These are phyloP conservation scores for Beverwykella pulmonaria DNA, from an alignment of 495 filamentous ascomycete genomes.

Conservation along the genomic window DNA sequence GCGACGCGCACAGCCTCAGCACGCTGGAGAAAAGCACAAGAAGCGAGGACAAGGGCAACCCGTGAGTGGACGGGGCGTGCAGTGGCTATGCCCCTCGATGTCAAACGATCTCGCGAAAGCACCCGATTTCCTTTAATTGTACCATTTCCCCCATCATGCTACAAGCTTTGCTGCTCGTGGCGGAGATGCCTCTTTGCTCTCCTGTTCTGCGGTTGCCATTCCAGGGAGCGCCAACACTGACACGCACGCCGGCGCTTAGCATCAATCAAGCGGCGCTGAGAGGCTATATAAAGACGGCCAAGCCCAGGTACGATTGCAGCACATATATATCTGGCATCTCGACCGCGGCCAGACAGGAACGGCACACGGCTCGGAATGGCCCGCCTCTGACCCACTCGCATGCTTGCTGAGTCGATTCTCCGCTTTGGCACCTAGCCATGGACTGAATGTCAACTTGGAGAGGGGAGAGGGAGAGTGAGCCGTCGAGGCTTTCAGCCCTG, in stretches of 20 bases:
- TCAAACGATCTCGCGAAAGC: neutral
- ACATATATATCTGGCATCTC: conserved; percentile 1
- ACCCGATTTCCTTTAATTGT: neutral
- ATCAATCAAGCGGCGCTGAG: neutral
- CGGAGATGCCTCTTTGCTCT: neutral
- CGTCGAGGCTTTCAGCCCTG: conserved; percentile 19
- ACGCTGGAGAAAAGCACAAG: conserved; percentile 6
- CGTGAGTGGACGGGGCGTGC: conserved; percentile 8
- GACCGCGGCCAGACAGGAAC: neutral
- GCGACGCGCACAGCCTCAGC: conserved; percentile 34
- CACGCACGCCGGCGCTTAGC: conserved; percentile 28
- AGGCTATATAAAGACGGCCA: conserved; percentile 30
- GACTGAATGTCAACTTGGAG: neutral
- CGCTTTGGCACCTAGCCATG: neutral
- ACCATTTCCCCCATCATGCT: neutral
- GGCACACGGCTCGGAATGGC: neutral
- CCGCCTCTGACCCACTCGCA: neutral
- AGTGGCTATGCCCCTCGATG: conserved; percentile 21
- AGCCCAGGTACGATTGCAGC: conserved; percentile 10
- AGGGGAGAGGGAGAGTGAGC: neutral
- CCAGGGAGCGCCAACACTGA: neutral
- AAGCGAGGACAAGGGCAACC: neutral
- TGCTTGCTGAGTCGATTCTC: neutral
- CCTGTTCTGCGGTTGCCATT: neutral
- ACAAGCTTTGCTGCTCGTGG: neutral